Base-by-base conservation (phyloP, 352 stramenopile species). In the Globisporangium paddicum region DNA sequence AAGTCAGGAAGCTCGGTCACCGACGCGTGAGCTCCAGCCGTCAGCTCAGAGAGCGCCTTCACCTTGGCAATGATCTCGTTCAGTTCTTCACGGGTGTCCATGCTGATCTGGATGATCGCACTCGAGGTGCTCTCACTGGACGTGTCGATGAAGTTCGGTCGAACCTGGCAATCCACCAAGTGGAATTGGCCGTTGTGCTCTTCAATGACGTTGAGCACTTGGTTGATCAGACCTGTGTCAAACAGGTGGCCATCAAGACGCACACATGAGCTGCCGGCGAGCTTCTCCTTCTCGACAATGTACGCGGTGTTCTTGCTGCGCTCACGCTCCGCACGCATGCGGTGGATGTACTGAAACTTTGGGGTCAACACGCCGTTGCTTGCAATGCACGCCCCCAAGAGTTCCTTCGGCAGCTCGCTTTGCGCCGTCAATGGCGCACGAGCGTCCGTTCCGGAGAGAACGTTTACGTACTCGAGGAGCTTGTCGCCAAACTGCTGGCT, bases 191-290 rank as follows among this genome's bases (percentile, higher is more conserved):
- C 93, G 35, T 83, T 72, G 60, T 94, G 77, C 18, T 83, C 68
- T 62, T 98, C 95, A 56, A 98, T 91, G 14, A 97, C 76, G 73
- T 98, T 96, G 13, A 98, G 73, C 8, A 98, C 72, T 62, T 97
- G 86, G 70, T 98, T 98, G 68, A 99, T 98, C 23, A 98, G 69
- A 26, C 92, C 91, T 10, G 87, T 97, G 81, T 99, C 96, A 68
- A 99, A 99, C 37, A 99, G 74, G 68, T 99, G 95, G 2, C 95
- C 96, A 56, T 97, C 71, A 5, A 97, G 64, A 2, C 87, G 70
- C 32, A 97, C 21, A 44, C 87, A 93, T 1, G 84, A 94, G 67
- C 73, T 91, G 10, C 84, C 84, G 3, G 79, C 85, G 19, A 95
- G 69, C 38, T 89, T 70, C 47, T 83, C 79, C 62, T 89, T 86